Percentiles rank a stretch among this genome's conserved stretches.
These are phyloP conservation scores for Sarocladium strictum DNA, from an alignment of 2,329 filamentous ascomycete species.

Conservation along the genomic window DNA sequence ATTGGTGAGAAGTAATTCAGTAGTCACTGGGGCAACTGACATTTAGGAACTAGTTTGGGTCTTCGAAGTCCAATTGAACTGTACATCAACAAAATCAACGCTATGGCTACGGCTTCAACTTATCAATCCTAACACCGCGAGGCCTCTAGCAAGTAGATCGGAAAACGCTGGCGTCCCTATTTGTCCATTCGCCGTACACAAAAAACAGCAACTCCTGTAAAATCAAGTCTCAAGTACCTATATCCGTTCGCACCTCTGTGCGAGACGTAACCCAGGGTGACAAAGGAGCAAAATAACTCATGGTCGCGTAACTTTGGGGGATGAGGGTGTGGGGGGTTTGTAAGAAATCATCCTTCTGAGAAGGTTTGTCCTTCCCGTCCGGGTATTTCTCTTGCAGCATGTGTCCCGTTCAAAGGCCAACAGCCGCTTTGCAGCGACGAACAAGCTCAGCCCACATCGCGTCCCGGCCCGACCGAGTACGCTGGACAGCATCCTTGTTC, in stretches of 20 bases:
- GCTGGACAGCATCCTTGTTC: slow-evolving; percentile 64
- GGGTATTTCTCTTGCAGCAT: not conserved
- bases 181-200: slow-evolving; percentile 8
- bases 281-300: not conserved
- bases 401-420: slow-evolving; percentile 27
- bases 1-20: no score
- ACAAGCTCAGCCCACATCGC: slow-evolving; percentile 58
- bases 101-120: slow-evolving; percentile 12
- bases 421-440: slow-evolving; percentile 42
- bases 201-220: no score
- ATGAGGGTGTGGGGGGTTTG: no score
- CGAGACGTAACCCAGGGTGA: not conserved
- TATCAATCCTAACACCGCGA: slow-evolving; percentile 8
- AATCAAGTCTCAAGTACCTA: not conserved
- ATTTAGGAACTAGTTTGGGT: no score
- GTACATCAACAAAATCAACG: slow-evolving; percentile 10
- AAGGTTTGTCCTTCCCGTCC: not conserved
- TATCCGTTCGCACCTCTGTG: not conserved
- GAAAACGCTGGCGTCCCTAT: slow-evolving; percentile 5
- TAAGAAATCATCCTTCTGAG: no score
- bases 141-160: slow-evolving; percentile 8
- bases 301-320: slow-evolving; percentile 7
- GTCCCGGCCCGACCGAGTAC: slow-evolving; percentile 55
- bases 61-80: no score
- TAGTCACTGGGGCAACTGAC: no score